Conservation (phyloP, 148 eudicot genomes). For the Dysphania ambrosioides region DNA sequence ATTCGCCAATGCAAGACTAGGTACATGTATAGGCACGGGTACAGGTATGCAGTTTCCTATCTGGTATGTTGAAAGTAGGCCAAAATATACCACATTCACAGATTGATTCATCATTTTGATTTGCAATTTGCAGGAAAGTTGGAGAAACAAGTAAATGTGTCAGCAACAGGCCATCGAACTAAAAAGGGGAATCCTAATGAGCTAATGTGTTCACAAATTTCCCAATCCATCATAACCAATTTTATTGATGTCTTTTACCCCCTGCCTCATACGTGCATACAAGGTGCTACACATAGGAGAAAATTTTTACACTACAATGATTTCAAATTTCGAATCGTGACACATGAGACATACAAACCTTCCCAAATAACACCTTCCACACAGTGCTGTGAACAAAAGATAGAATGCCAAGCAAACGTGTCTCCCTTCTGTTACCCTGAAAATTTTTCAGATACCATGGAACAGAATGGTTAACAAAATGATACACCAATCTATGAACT, state of each 20-base stretch:
- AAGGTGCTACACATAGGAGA: too few species aligned
- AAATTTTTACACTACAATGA: not conserved
- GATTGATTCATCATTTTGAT: too few species aligned
- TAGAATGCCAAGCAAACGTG: conserved; percentile 85
- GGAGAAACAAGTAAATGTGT: too few species aligned
- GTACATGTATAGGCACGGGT: too few species aligned
- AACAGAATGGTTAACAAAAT: not conserved
- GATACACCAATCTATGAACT: not conserved
- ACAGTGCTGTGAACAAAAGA: conserved; percentile 98
- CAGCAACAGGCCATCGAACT: not conserved
- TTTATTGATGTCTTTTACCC: too few species aligned
- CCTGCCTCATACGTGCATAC: too few species aligned
- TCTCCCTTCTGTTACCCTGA: conserved; percentile 98
- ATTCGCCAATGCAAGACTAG: too few species aligned
- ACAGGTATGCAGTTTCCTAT: too few species aligned
- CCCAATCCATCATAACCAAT: not conserved
- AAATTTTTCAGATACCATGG: not conserved
- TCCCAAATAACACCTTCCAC: conserved; percentile 98
- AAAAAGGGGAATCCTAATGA: not conserved
- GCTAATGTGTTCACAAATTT: not conserved
- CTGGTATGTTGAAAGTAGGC: too few species aligned
- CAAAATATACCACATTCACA: too few species aligned
- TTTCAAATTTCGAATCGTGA: not conserved
- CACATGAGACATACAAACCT: conserved; percentile 46
- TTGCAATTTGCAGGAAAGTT: too few species aligned